Conservation (phyloP, 2,329 filamentous ascomycete genomes). For the Colletotrichum sp. region DNA sequence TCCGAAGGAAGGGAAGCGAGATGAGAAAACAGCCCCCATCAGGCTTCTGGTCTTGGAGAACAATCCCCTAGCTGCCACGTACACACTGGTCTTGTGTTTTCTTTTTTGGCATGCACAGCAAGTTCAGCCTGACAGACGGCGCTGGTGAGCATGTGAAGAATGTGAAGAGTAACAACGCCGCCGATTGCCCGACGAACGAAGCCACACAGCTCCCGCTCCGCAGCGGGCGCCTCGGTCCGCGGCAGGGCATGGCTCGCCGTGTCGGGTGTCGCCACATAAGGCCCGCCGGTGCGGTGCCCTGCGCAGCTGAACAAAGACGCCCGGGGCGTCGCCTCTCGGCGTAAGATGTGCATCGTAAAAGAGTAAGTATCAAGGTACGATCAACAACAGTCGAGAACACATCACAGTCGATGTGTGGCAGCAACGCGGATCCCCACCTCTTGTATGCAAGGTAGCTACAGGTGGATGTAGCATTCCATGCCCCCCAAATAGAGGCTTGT, state of each 20-base stretch:
- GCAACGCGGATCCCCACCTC: not conserved
- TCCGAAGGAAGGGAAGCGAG: not conserved
- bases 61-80: not conserved
- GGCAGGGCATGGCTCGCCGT: not conserved
- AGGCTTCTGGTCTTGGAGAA: not conserved
- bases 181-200: not conserved
- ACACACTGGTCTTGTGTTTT: not conserved
- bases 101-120: not conserved
- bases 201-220: not conserved
- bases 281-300: not conserved
- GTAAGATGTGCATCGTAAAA: not conserved
- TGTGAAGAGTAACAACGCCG: not conserved
- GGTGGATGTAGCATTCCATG: not conserved
- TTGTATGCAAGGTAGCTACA: not conserved
- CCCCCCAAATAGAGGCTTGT: not conserved
- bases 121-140: not conserved
- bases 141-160: not conserved
- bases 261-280: not conserved
- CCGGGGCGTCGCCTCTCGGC: not conserved
- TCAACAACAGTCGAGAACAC: not conserved
- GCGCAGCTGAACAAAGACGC: not conserved
- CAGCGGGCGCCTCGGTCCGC: not conserved
- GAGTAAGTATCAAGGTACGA: not conserved
- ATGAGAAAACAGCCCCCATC: not conserved
- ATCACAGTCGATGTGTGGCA: not conserved